Conservation (phyloP, 73 alveolate genomes). For the Paramecium pentaurelia region DNA sequence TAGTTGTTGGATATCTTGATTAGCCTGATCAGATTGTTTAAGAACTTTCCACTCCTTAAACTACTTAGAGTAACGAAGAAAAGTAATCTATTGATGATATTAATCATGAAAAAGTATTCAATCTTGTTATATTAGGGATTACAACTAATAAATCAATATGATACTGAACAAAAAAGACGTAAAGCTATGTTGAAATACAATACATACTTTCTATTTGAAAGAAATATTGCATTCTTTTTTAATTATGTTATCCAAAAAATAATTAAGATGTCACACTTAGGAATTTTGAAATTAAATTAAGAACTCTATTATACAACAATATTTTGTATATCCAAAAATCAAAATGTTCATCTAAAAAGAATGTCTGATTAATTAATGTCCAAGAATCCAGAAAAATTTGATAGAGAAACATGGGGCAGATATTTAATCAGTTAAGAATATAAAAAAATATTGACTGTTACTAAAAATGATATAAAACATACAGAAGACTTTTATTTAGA, state of each 20-base stretch:
- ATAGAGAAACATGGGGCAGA: conserved; percentile 49
- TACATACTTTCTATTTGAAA: conserved; percentile 49
- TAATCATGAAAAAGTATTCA: conserved; percentile 36
- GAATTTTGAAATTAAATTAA: conserved; percentile 21
- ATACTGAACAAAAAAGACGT: conserved; percentile 53
- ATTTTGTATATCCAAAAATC: conserved; percentile 54
- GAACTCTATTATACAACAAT: conserved; percentile 51
- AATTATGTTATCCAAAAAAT: conserved; percentile 54
- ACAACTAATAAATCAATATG: conserved; percentile 43
- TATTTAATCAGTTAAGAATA: conserved; percentile 32
- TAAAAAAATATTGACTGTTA: conserved; percentile 26
- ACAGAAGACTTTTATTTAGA: conserved; percentile 40
- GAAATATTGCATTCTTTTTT: conserved; percentile 62
- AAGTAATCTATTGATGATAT: conserved; percentile 22
- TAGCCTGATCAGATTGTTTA: conserved; percentile 34
- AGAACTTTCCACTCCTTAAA: conserved; percentile 25
- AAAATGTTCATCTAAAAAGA: conserved; percentile 53
- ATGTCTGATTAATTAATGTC: conserved; percentile 52
- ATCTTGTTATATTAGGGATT: neutral
- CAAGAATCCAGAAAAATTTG: conserved; percentile 40
- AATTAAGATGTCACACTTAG: conserved; percentile 35
- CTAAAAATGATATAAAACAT: conserved; percentile 43
- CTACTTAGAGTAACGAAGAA: neutral
- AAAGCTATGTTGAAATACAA: conserved; percentile 53
- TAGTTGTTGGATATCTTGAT: conserved; percentile 56